Evolutionary conservation across 495 filamentous ascomycete species (phyloP).

Genomic region (Pyronema omphalodes): DNA sequence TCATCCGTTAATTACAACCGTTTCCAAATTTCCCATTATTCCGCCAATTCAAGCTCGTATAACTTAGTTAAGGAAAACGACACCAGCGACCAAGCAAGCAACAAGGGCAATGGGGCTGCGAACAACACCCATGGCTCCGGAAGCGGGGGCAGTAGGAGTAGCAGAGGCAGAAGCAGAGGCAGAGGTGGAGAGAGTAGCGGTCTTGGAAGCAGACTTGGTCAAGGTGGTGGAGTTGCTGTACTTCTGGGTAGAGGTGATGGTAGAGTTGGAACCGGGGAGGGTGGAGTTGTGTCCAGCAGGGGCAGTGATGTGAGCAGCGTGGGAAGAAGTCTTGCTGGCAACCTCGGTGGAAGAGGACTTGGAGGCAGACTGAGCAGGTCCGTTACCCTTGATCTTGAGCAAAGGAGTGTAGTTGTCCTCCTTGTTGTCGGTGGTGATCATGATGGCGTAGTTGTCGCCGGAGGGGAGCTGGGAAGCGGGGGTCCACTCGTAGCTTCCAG

Average conservation of each 20-base stretch:
- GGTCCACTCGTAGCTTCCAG: conserved; percentile 11
- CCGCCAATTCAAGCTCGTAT: neutral
- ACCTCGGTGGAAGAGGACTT: neutral
- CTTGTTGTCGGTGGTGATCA: conserved; percentile 6
- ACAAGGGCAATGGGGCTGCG: conserved; percentile 19
- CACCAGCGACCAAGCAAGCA: conserved; percentile 17
- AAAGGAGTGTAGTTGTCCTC: conserved; percentile 19
- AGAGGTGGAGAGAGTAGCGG: neutral
- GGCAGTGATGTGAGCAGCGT: neutral
- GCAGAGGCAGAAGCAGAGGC: neutral
- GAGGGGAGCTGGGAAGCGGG: neutral
- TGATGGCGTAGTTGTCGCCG: conserved; percentile 14
- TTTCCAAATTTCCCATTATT: neutral
- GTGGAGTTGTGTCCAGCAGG: conserved; percentile 1
- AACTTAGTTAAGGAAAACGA: conserved; percentile 21
- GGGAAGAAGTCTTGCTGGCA: neutral
- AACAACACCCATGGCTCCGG: conserved; percentile 7
- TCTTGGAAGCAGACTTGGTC: neutral
- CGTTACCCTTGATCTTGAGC: conserved; percentile 6
- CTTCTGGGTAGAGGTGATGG: neutral
- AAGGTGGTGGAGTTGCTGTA: neutral
- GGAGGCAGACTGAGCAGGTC: neutral
- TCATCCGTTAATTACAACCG: too few relatives aligned
- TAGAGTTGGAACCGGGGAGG: conserved; percentile 6
- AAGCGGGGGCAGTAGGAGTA: conserved; percentile 7